Percentiles rank a stretch among this genome's conserved stretches.
Conservation (phyloP, 2,329 filamentous ascomycete genomes). For the Colletotrichum trifolii region DNA sequence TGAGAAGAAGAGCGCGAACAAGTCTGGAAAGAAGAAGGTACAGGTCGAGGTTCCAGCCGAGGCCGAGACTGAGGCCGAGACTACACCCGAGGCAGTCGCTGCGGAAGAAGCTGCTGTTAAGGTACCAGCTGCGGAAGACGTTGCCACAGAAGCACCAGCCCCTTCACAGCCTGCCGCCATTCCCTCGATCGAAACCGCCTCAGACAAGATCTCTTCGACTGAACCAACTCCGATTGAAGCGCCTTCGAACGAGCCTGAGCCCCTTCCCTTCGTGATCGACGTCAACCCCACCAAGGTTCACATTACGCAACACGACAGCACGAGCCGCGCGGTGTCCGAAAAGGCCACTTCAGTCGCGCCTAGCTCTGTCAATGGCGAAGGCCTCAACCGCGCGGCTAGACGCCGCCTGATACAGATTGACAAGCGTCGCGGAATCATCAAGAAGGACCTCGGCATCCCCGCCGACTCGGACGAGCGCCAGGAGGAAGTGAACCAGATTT, state of each 20-base stretch:
- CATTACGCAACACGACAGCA: not conserved
- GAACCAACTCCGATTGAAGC: too few species aligned
- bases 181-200: too few species aligned
- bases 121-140: too few species aligned
- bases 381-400: conserved; percentile 35
- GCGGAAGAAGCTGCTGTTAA: not conserved
- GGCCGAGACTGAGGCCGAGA: conserved; percentile 19
- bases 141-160: too few species aligned
- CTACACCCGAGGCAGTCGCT: not conserved
- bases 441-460: conserved; percentile 27
- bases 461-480: conserved; percentile 30
- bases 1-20: conserved; percentile 32
- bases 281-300: conserved; percentile 20
- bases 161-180: too few species aligned
- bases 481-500: conserved; percentile 27
- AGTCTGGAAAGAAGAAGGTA: conserved; percentile 6
- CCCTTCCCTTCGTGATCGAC: conserved; percentile 26
- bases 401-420: conserved; percentile 33
- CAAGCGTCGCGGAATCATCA: conserved; percentile 22
- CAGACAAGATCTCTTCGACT: too few species aligned
- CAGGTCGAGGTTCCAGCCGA: conserved; percentile 11
- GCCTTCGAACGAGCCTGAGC: conserved; percentile 11
- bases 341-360: conserved; percentile 25
- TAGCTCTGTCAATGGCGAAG: conserved; percentile 27
- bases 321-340: conserved; percentile 11